These are phyloP conservation scores for Neofusicoccum kwambonambiense DNA, from an alignment of 2,329 filamentous ascomycete genomes.

Conservation along the genomic window DNA sequence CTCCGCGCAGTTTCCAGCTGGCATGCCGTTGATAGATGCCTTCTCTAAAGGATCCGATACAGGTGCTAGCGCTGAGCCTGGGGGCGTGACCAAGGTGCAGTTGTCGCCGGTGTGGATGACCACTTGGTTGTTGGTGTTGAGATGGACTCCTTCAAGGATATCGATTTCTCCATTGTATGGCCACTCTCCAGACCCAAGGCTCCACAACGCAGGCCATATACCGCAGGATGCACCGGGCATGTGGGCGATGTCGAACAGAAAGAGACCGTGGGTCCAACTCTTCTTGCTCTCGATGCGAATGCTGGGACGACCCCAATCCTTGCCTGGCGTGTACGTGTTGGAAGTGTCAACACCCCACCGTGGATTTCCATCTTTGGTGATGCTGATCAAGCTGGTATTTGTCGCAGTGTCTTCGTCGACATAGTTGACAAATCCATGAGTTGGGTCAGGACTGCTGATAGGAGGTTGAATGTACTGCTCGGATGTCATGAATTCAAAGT, in stretches of 20 bases:
- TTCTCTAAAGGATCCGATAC: background rate
- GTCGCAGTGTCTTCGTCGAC: constrained; percentile 39
- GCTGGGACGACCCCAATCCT: constrained; percentile 26
- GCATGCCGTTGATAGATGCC: background rate
- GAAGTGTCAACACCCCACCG: constrained; percentile 36
- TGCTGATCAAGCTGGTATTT: constrained; percentile 32
- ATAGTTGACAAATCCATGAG: constrained; percentile 38
- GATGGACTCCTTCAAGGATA: constrained; percentile 25
- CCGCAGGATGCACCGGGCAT: constrained; percentile 33
- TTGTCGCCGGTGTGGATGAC: constrained; percentile 19
- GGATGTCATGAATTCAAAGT: constrained; percentile 39
- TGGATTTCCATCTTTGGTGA: constrained; percentile 18
- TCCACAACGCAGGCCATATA: constrained; percentile 45
- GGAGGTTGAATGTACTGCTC: background rate
- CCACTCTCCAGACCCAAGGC: constrained; percentile 28
- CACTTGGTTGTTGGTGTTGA: constrained; percentile 22
- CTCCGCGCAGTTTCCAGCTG: constrained; percentile 12
- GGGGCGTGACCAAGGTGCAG: constrained; percentile 23
- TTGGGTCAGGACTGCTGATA: constrained; percentile 26
- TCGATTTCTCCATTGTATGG: constrained; percentile 28
- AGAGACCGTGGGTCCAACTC: constrained; percentile 39
- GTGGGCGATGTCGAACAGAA: constrained; percentile 38
- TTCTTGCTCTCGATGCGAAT: constrained; percentile 38
- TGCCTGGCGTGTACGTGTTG: constrained; percentile 42
- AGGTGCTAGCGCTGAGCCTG: background rate